Percentiles rank a stretch among this genome's conserved stretches.
phyloP scores from a whole-genome alignment of 495 filamentous ascomycete species.

The Penicillium roqueforti region DNA sequence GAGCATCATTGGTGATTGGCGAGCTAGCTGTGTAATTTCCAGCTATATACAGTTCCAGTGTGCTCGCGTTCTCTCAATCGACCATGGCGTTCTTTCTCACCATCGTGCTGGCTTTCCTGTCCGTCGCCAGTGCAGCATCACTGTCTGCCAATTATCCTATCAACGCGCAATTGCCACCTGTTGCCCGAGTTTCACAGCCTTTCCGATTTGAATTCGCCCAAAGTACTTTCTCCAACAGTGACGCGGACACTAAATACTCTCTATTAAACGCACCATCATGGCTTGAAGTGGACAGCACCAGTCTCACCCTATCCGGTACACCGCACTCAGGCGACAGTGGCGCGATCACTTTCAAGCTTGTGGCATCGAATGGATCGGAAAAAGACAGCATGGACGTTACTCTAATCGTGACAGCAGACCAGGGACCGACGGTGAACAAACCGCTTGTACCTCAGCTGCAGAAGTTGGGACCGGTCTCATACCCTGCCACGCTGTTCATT shows the following conservation, averaged over 20 bases:
- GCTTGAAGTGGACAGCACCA: slow-evolving; percentile 61
- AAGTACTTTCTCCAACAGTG: slow-evolving; percentile 59
- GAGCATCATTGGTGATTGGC: slow-evolving; percentile 10
- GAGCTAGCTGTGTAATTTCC: slow-evolving; percentile 16
- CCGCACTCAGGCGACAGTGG: slow-evolving; percentile 55
- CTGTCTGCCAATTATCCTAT: slow-evolving; percentile 59
- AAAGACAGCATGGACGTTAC: slow-evolving; percentile 56
- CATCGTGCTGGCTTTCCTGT: slow-evolving; percentile 30
- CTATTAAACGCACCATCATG: slow-evolving; percentile 61
- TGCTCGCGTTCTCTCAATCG: slow-evolving; percentile 15
- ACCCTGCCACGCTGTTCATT: slow-evolving; percentile 43
- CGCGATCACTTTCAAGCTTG: slow-evolving; percentile 50
- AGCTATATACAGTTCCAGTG: slow-evolving; percentile 11
- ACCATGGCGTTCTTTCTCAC: slow-evolving; percentile 32
- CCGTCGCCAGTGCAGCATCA: slow-evolving; percentile 38
- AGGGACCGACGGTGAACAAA: slow-evolving; percentile 46
- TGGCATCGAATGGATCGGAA: slow-evolving; percentile 58
- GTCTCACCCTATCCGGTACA: slow-evolving; percentile 60
- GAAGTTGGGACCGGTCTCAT: slow-evolving; percentile 41
- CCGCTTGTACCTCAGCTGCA: slow-evolving; percentile 47
- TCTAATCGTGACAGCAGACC: slow-evolving; percentile 55
- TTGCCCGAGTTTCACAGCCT: slow-evolving; percentile 59
- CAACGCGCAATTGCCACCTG: slow-evolving; percentile 72
- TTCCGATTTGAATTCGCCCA: slow-evolving; percentile 66
- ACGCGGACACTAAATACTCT: slow-evolving; percentile 54